Percentiles rank a stretch among this genome's conserved stretches.
Evolutionary conservation across 306 rosid species (phyloP).

Genomic region (Pyrus communis): DNA sequence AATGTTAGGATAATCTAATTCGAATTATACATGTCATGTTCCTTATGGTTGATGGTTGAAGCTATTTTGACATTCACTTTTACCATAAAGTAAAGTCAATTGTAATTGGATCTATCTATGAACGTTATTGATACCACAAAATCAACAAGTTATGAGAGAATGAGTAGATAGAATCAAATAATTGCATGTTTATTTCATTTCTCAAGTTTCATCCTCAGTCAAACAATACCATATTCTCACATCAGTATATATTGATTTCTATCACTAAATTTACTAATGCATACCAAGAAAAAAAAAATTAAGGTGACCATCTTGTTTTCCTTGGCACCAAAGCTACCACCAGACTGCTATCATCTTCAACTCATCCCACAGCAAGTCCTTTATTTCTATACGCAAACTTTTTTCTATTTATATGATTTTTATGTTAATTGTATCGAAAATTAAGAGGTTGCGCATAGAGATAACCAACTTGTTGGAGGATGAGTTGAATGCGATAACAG

Average conservation of each 20-base stretch:
- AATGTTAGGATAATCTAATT: too few species aligned
- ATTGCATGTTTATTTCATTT: not conserved
- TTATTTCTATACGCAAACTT: not conserved
- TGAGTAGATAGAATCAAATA: not conserved
- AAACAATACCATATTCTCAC: not conserved
- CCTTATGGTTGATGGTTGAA: too few species aligned
- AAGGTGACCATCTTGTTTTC: not conserved
- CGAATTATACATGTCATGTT: too few species aligned
- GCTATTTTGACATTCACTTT: too few species aligned
- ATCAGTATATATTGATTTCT: not conserved
- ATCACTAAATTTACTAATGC: not conserved
- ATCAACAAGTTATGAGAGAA: too few species aligned
- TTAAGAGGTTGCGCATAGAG: not conserved
- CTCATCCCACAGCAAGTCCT: not conserved
- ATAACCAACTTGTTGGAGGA: not conserved
- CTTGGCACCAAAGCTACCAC: not conserved
- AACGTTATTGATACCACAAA: too few species aligned
- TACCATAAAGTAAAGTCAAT: too few species aligned
- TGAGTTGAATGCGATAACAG: not conserved
- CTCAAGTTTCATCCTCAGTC: too few species aligned
- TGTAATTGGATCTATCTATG: too few species aligned
- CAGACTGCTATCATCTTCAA: not conserved
- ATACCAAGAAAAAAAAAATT: not conserved
- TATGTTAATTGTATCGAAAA: not conserved
- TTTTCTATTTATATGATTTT: not conserved